Conservation (phyloP, 2,329 filamentous ascomycete species). For the Apiospora sp. region DNA sequence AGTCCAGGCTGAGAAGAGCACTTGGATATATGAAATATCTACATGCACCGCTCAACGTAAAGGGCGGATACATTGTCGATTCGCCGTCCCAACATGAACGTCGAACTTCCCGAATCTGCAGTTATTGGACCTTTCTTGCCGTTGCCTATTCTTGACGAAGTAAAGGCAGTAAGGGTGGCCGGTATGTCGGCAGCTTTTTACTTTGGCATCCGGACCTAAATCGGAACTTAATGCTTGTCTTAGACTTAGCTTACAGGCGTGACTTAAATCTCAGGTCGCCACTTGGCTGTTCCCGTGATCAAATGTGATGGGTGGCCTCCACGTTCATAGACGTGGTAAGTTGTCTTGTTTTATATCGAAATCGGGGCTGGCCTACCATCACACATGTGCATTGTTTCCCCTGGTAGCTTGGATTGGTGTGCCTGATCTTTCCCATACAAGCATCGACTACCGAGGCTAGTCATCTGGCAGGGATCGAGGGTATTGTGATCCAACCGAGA, state of each 20-base stretch:
- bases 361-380: not conserved
- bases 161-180: not conserved
- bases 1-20: not conserved
- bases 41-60: not conserved
- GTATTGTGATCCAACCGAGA: not conserved
- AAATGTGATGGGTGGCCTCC: not conserved
- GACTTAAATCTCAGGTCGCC: not conserved
- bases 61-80: not conserved
- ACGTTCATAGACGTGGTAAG: not conserved
- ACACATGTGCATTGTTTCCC: not conserved
- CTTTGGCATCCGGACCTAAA: conserved; percentile 2
- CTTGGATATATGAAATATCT: not conserved
- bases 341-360: not conserved
- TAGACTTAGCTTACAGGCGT: not conserved
- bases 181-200: not conserved
- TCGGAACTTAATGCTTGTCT: conserved; percentile 16
- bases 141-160: not conserved
- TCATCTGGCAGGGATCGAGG: not conserved
- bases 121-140: not conserved
- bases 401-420: not conserved
- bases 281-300: not conserved
- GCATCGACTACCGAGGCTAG: not conserved
- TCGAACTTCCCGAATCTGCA: not conserved
- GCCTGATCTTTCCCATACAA: not conserved
- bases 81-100: not conserved